Evolutionary conservation across 768 basidiomycete species (phyloP), one percentile per base, ranked within the genome.

Genomic region (Pisolithus tinctorius): DNA sequence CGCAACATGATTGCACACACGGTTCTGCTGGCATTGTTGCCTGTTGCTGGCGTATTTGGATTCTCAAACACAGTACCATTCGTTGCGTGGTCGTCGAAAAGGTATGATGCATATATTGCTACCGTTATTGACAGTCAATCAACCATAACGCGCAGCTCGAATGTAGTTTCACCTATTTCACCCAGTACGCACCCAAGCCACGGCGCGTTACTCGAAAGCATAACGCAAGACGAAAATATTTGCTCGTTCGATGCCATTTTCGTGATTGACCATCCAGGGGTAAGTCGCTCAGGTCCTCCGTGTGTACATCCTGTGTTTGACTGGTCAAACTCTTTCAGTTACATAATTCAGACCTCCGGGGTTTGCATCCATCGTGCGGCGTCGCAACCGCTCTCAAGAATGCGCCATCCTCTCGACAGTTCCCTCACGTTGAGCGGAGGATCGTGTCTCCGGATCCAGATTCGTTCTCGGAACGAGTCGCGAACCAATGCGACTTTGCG

Each of bases 281-380:
- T 90, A 64, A 54, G 83, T 73, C 10, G 20, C 20, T 20, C 17
- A 49, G 34, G 40, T 41, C 2, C 52, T 25, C 30, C 14, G 47
- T 30, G 37, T 3, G 26, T 36, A 37, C 34, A 20, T 38, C 20
- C 42, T 48, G 5, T 36, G 48, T 30, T 45, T 41, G 26, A 50
- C 36, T 29, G 55, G 30, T 55, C 58, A 48, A 34, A 34, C 25
- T 39, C 9, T 27, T 20, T 13, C 59, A 90, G 88, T 70, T 86
- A 4, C 88, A 85, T 58, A 83, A 85, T 25, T 83, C 86, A n/a
- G 87, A 90, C 71, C 71, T 90, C 39, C 82, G 84, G 29, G 65
- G 69, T 9, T 78, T 89, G 20, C 65, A 78, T 6, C 69, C 79
- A 8, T 71, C 74, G 1, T 80, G 79, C 3, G 65, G 69, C 53